Evolutionary conservation across 306 rosid genomes (phyloP), one percentile per base, ranked within the genome.

Genomic region (Canavalia ensiformis): DNA sequence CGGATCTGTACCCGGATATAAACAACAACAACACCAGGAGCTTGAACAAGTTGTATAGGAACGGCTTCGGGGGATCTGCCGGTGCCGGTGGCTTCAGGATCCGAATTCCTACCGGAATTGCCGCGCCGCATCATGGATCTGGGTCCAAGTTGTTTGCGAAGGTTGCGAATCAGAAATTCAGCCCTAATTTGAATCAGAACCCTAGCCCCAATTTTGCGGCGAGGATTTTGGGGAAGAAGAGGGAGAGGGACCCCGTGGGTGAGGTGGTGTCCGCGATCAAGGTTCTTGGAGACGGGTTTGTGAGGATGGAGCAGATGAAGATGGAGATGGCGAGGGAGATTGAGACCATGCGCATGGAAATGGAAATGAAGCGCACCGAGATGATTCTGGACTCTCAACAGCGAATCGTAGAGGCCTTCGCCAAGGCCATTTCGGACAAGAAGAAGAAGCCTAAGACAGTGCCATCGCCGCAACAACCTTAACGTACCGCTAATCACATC

Each of bases 301-400:
- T 93, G 77, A 91, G 91, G 55, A 91, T 90, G 92, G 99, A 96
- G 75, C 88, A 94, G 84, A 96, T 90, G 97, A 96, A 93, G 89
- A 96, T 96, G 93, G 98, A 96, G 84, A 96, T 93, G 99, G 97
- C 98, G 0, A 90, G 93, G 79, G 97, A 96, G 83, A 90, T 96
- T 2, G 99, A 96, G 47, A 74, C 89, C 0, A 93, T 88, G 92
- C 63, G 99, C 70, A 93, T 93, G 98, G 99, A 96, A 35, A 96
- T 93, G 98, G 99, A 96, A 81, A 92, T 93, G 91, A 96, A 96
- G 80, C 89, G 98, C 35, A 93, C 97, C 0, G 94, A 93, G 89
- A 93, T 93, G 98, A 93, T 96, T 76, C 77, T 96, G 52, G 94
- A 93, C n/a, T 96, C 99, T 0, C 99, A 96, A 78, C 97, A 90